Conservation (phyloP, 768 basidiomycete species). For the Suillus ampliporus region DNA sequence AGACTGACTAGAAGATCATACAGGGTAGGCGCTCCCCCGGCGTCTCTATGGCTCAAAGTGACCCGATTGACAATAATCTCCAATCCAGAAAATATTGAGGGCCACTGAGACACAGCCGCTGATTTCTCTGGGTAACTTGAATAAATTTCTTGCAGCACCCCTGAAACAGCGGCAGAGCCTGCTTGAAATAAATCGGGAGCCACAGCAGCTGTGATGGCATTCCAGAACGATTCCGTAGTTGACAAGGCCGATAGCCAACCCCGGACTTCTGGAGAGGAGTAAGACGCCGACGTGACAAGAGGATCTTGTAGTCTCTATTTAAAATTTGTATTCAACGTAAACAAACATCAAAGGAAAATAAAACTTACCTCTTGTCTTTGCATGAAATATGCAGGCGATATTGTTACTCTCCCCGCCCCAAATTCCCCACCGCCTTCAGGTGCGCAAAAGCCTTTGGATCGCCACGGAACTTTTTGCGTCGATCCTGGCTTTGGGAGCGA, state of each 20-base stretch:
- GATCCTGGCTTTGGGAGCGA: not conserved
- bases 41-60: not conserved
- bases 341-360: not conserved
- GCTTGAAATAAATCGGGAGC: not conserved
- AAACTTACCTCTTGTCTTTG: not conserved
- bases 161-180: not conserved
- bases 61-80: conserved; percentile 6
- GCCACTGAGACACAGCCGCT: not conserved
- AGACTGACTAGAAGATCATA: conserved; percentile 14
- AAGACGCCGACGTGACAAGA: not conserved
- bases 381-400: not conserved
- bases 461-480: not conserved
- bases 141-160: too few species aligned
- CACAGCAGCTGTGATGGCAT: not conserved
- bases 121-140: not conserved
- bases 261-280: not conserved
- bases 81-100: not conserved
- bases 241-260: not conserved
- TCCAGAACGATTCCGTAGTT: not conserved
- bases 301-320: not conserved
- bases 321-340: not conserved
- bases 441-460: not conserved
- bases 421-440: not conserved
- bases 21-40: not conserved
- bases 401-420: not conserved